Base-by-base conservation (phyloP, 371 early-diverging fungal genomes). In the Mortierella sp. region DNA sequence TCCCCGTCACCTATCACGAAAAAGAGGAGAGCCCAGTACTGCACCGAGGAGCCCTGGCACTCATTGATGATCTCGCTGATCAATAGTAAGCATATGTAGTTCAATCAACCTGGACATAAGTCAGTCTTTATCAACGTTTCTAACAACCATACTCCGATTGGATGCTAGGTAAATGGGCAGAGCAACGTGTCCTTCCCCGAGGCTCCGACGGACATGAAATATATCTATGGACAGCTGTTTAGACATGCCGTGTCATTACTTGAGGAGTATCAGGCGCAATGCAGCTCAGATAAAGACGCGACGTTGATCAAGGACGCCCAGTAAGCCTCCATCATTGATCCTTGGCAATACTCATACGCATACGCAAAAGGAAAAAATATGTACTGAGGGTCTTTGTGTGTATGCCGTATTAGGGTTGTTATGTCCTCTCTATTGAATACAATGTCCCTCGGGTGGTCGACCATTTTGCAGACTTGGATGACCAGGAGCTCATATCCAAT, bases 391-490 rank as follows among this genome's bases (percentile, higher is more conserved):
- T 25, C 25, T 50, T 25, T 50, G 16, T 53, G n/a, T n/a, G 26
- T 29, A 28, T 62, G 62, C 11, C 57, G 45, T 7, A 19, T 26
- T 64, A 64, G 57, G 19, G 58, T 64, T 15, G 65, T n/a, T 21
- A 57, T 64, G 64, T 56, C 64, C 46, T 64, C 57, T 37, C 56
- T 64, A 16, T 25, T 64, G 16, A 56, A 64, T 29, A 64, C 65
- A 45, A 64, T 64, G 65, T 64, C 57, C 48, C 65, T 57, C 46
- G 58, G 18, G 47, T 47, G 18, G 46, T 64, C 7, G 64, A 64
- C 9, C 57, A 64, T 57, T 64, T 57, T 19, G 21, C 58, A 12
- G 29, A 45, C 7, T 14, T 46, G n/a, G 28, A 56, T 28, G 64
- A 64, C 56, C 16, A 64, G 55, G 45, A 53, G 43, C 57, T 64